These are phyloP conservation scores for Rubus parviflorus DNA, from an alignment of 306 rosid genomes.

Conservation along the genomic window DNA sequence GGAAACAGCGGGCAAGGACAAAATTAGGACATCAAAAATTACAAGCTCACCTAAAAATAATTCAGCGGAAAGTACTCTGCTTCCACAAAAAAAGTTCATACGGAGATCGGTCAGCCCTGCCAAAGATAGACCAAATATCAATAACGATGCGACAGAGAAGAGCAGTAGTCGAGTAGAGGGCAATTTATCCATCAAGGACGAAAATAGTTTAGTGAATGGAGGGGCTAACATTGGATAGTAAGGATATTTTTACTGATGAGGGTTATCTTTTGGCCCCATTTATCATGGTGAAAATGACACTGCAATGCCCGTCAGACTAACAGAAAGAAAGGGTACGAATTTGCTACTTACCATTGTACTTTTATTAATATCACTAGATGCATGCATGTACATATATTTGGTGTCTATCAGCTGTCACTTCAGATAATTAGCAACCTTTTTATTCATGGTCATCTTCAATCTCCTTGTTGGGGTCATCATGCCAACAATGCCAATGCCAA, in stretches of 20 bases:
- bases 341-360: slow-evolving; percentile 2
- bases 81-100: slow-evolving; percentile 59
- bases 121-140: slow-evolving; percentile 41
- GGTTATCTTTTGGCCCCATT: slow-evolving; percentile 21
- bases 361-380: not conserved
- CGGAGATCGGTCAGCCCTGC: slow-evolving; percentile 49
- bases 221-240: slow-evolving; percentile 52
- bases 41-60: slow-evolving; percentile 38
- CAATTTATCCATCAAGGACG: slow-evolving; percentile 47
- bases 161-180: slow-evolving; percentile 36
- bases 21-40: slow-evolving; percentile 34
- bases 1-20: slow-evolving; percentile 33
- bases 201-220: slow-evolving; percentile 62
- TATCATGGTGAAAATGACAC: slow-evolving; percentile 26
- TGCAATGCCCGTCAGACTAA: slow-evolving; percentile 24
- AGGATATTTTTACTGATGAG: slow-evolving; percentile 19
- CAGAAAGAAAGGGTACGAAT: slow-evolving; percentile 48
- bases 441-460: slow-evolving; percentile 1
- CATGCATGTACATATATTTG: not conserved
- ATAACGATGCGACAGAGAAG: slow-evolving; percentile 56
- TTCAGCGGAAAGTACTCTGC: slow-evolving; percentile 41
- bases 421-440: too few species aligned
- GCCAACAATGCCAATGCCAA: not conserved
- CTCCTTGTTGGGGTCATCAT: not conserved
- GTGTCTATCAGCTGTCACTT: not conserved